phyloP scores from a whole-genome alignment of 495 filamentous ascomycete species.

The Tuber magnatum region DNA sequence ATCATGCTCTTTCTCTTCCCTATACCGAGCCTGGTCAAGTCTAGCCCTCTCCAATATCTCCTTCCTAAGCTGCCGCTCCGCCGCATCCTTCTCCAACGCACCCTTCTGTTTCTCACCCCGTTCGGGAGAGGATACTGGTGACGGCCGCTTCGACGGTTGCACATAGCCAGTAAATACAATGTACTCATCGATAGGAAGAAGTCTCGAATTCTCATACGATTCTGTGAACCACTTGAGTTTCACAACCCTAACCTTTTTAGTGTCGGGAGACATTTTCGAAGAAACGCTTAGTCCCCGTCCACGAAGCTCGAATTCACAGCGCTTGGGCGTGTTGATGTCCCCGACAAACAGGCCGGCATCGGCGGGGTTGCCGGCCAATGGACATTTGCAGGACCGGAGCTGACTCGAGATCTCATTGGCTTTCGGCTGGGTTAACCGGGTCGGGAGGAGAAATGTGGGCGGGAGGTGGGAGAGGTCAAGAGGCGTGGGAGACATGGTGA shows the following conservation, averaged over 20 bases:
- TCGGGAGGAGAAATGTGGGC: constrained; percentile 64
- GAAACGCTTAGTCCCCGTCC: constrained; percentile 58
- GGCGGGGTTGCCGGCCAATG: constrained; percentile 61
- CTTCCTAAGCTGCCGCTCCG: constrained; percentile 22
- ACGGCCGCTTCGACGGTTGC: constrained; percentile 15
- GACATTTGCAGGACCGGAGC: constrained; percentile 50
- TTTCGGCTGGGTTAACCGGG: constrained; percentile 57
- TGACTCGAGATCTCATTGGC: constrained; percentile 57
- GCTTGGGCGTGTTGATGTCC: constrained; percentile 58
- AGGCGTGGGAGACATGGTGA: constrained; percentile 7
- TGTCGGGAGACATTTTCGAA: constrained; percentile 39
- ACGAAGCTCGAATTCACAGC: constrained; percentile 71
- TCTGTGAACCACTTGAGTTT: constrained; percentile 68
- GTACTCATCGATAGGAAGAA: constrained; percentile 57
- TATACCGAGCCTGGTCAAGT: constrained; percentile 9
- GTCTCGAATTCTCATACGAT: constrained; percentile 49
- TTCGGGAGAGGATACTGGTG: constrained; percentile 20
- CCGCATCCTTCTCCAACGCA: constrained; percentile 39
- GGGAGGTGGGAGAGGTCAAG: constrained; percentile 51
- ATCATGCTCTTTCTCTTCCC: background rate
- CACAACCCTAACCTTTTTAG: constrained; percentile 48
- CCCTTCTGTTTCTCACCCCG: constrained; percentile 40
- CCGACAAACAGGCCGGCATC: constrained; percentile 71
- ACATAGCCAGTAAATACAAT: constrained; percentile 51
- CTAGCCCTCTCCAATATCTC: constrained; percentile 19